These are phyloP conservation scores for Kwoniella europaea DNA, from an alignment of 768 basidiomycete species.

Conservation along the genomic window DNA sequence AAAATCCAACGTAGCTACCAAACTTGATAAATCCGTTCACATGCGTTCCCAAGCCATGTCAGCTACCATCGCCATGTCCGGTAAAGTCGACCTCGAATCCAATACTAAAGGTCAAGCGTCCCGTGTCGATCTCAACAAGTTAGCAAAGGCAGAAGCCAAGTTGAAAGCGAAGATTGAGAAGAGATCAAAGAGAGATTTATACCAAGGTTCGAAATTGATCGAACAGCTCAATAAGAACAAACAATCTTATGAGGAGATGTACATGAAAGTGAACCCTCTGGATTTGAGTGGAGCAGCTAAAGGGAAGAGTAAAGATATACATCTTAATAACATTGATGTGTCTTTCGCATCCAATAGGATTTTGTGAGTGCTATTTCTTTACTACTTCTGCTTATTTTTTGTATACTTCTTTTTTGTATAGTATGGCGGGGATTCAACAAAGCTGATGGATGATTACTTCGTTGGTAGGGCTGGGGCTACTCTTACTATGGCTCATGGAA, in stretches of 20 bases:
- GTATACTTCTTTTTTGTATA: too few relatives aligned
- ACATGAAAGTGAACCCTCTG: slow-evolving; percentile 97
- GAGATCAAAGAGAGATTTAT: slow-evolving; percentile 83
- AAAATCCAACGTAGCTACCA: slow-evolving; percentile 35
- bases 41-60: slow-evolving; percentile 57
- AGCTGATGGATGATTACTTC: not conserved
- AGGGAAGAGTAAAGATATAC: slow-evolving; percentile 97
- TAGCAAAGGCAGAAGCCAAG: slow-evolving; percentile 94
- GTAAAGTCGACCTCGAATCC: slow-evolving; percentile 58
- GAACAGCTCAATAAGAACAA: slow-evolving; percentile 85
- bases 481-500: slow-evolving; percentile 55
- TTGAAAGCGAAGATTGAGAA: slow-evolving; percentile 97
- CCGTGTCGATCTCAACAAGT: slow-evolving; percentile 58
- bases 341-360: slow-evolving; percentile 95
- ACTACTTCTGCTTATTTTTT: too few relatives aligned
- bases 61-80: slow-evolving; percentile 56
- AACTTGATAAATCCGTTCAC: slow-evolving; percentile 57
- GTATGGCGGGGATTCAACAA: too few relatives aligned
- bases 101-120: slow-evolving; percentile 58
- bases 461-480: slow-evolving; percentile 48
- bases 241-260: slow-evolving; percentile 99
- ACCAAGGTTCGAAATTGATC: slow-evolving; percentile 93
- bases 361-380: slow-evolving; percentile 62
- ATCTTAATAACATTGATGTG: slow-evolving; percentile 92
- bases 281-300: slow-evolving; percentile 74